Base-by-base conservation (phyloP, 495 filamentous ascomycete species). In the Annulohypoxylon maeteangense region DNA sequence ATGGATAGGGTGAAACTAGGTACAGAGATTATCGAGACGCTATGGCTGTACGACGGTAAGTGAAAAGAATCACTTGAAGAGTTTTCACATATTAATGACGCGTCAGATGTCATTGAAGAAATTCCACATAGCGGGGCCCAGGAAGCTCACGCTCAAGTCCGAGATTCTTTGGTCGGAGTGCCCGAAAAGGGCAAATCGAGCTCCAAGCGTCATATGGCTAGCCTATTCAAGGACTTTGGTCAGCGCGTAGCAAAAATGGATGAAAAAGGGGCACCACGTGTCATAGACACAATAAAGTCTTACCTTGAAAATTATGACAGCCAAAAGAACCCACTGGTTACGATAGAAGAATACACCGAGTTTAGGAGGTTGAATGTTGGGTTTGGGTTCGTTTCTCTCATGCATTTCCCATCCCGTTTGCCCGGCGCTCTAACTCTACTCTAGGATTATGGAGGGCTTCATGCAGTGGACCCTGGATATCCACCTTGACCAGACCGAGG, bases 391-490 rank as follows among this genome's bases (percentile, higher is more conserved):
- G 54, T 57, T 38, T 40, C 8, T 40, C 12, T 20, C 18, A n/a
- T n/a, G n/a, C n/a, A n/a, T 32, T 25, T 34, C 16, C 29, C 29
- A 38, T 40, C 10, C 23, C 34, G 3, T 25, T 31, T 36, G 54
- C 34, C 20, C 20, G 25, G 20, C 10, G 25, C 25, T 23, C 54
- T 57, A n/a, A 57, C 54, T 5, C 7, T 40, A 12, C 12, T 23
- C 11, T 40, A 57, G 54, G 54, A 57, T 57, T 40, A 57, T 57
- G 54, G 54, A 57, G 20, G 27, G 54, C 32, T 57, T 57, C 34
- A 57, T 57, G 54, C 54, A 57, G 20, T 57, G 54, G 54, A 57
- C 54, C 54, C 18, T 57, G 27, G 54, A 25, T 40, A 57, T 57
- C 54, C 34, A 36, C 54, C 54, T 57, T 25, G 27, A 57, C 20